Percentiles rank a stretch among this genome's conserved stretches.
These are phyloP conservation scores for Alternaria novae-zelandiae DNA, from an alignment of 2,329 filamentous ascomycete species.

Conservation along the genomic window DNA sequence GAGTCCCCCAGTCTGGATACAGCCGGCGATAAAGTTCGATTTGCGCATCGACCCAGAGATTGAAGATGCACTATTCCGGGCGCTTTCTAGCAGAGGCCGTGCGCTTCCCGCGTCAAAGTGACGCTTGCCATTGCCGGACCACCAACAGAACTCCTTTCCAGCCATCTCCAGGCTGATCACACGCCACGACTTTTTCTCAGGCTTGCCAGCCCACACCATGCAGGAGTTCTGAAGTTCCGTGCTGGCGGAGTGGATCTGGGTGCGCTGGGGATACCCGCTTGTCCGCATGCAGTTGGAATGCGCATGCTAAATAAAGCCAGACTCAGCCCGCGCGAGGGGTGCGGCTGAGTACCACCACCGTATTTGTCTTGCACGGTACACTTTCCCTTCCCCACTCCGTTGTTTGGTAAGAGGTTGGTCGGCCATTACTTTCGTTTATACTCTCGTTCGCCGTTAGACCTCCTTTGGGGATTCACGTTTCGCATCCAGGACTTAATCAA, in stretches of 20 bases:
- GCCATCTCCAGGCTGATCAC: not conserved
- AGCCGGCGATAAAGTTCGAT: not conserved
- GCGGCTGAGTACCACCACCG: constrained; percentile 11
- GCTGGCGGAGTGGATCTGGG: constrained; percentile 4
- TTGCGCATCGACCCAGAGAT: not conserved
- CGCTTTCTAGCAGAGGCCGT: not conserved
- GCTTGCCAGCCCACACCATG: not conserved
- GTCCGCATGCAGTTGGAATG: constrained; percentile 3
- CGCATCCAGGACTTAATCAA: not conserved
- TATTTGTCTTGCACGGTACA: constrained; percentile 3
- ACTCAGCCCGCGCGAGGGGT: constrained; percentile 14
- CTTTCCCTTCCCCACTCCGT: not conserved
- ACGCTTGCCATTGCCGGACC: constrained; percentile 5
- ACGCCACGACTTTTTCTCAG: not conserved
- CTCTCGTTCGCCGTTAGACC: not conserved
- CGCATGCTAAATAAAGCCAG: constrained; percentile 18
- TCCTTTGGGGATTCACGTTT: not conserved
- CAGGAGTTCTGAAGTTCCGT: not conserved
- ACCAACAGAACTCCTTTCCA: constrained; percentile 1
- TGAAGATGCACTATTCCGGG: constrained; percentile 1
- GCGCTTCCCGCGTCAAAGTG: constrained; percentile 9
- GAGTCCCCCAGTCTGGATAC: not conserved
- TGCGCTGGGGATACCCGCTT: constrained; percentile 8
- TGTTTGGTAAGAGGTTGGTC: not conserved
- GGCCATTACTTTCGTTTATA: not conserved